phyloP scores from a whole-genome alignment of 23 red algal genomes.

The Gracilaria vermiculophylla region DNA sequence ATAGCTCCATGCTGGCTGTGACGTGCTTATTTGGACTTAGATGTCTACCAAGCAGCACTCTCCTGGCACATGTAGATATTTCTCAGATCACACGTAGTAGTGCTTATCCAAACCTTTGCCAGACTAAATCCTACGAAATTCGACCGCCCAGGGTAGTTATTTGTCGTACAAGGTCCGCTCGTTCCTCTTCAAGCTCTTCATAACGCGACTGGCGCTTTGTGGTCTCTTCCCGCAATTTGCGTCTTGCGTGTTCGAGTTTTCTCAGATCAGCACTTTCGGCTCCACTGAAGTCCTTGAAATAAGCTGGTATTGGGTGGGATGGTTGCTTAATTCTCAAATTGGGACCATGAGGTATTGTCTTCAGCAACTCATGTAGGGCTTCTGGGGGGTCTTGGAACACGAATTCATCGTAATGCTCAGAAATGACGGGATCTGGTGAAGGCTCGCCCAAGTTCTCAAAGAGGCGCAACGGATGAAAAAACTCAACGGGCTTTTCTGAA shows the following conservation, averaged over 20 bases:
- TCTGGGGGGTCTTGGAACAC: slow-evolving; percentile 93
- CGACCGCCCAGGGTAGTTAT: slow-evolving; percentile 7
- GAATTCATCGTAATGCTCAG: slow-evolving; percentile 90
- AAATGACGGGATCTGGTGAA: slow-evolving; percentile 81
- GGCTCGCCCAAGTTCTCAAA: slow-evolving; percentile 56
- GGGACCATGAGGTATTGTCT: slow-evolving; percentile 63
- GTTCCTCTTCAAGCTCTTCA: slow-evolving; percentile 65
- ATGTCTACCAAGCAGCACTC: background rate
- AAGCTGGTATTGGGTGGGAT: slow-evolving; percentile 12
- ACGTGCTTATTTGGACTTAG: too few species aligned
- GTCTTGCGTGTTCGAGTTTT: slow-evolving; percentile 56
- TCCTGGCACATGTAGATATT: background rate
- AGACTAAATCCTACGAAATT: background rate
- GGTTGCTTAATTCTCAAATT: slow-evolving; percentile 45
- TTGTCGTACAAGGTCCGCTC: slow-evolving; percentile 33
- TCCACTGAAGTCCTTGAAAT: slow-evolving; percentile 70
- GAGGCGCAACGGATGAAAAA: slow-evolving; percentile 85
- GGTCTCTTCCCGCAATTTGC: slow-evolving; percentile 43
- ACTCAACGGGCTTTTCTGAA: slow-evolving; percentile 87
- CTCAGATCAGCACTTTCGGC: slow-evolving; percentile 52
- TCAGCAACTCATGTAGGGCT: slow-evolving; percentile 69
- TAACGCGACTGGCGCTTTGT: slow-evolving; percentile 30
- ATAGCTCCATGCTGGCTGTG: too few species aligned
- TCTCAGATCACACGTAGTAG: background rate
- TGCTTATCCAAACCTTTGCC: background rate